Percentiles rank a stretch among this genome's conserved stretches.
These are phyloP conservation scores for Mycosphaerella sp. DNA, from an alignment of 2,329 filamentous ascomycete genomes.

Conservation along the genomic window DNA sequence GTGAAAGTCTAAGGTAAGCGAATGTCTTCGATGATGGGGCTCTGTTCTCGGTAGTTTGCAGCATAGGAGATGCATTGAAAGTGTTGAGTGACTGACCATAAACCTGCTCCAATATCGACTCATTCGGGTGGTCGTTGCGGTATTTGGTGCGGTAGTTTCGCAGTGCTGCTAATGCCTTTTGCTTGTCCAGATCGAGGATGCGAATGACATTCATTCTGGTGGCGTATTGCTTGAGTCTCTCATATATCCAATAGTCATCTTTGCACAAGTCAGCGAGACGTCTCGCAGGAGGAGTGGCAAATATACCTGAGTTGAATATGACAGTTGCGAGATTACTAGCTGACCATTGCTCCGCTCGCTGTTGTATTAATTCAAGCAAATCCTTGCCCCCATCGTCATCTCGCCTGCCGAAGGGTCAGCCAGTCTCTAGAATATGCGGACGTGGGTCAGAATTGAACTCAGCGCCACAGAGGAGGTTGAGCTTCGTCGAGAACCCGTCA, in stretches of 20 bases:
- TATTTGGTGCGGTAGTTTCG: conserved; percentile 75
- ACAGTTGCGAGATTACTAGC: conserved; percentile 83
- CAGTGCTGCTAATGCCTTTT: conserved; percentile 69
- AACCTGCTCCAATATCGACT: conserved; percentile 61
- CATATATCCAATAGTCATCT: conserved; percentile 98
- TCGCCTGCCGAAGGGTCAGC: conserved; percentile 36
- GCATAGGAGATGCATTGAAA: too few species aligned
- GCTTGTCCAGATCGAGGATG: conserved; percentile 74
- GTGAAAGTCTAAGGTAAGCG: too few species aligned
- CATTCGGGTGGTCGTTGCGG: conserved; percentile 54
- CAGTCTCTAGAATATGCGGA: too few species aligned
- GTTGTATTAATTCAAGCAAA: conserved; percentile 87
- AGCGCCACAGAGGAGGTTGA: too few species aligned
- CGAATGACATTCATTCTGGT: conserved; percentile 92
- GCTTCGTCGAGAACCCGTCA: too few species aligned
- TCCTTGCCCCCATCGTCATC: conserved; percentile 92
- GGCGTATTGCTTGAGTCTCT: conserved; percentile 83
- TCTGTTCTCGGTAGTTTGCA: too few species aligned
- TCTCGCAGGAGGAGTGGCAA: background rate
- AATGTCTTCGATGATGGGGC: too few species aligned
- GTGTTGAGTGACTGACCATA: conserved; percentile 46
- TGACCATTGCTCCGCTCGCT: conserved; percentile 94
- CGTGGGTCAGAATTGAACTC: too few species aligned
- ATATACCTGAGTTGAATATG: conserved; percentile 68
- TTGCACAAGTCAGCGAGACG: background rate